phyloP scores from a whole-genome alignment of 805 yeast genomes.

The Ogataea thermomethanolica region DNA sequence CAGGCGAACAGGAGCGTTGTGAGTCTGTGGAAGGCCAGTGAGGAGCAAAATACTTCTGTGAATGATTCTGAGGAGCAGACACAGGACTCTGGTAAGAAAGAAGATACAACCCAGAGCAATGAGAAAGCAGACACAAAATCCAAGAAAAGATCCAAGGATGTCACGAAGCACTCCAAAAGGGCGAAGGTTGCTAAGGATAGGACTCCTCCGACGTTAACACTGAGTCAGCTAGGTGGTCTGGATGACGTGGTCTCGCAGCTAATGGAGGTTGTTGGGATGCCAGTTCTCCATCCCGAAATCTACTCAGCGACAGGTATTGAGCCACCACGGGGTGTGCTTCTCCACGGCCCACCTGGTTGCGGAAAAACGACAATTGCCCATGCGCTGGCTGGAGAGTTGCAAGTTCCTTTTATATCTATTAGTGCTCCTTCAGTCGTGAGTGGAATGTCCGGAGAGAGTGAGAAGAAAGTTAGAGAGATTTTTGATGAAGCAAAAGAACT shows the following conservation, averaged over 20 bases:
- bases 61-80: too few relatives aligned
- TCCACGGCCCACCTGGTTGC: slow-evolving; percentile 99
- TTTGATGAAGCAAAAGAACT: slow-evolving; percentile 86
- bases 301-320: slow-evolving; percentile 85
- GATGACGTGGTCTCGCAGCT: slow-evolving; percentile 80
- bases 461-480: slow-evolving; percentile 86
- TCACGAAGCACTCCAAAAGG: slow-evolving; percentile 23
- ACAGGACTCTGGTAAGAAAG: too few relatives aligned
- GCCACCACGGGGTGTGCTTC: slow-evolving; percentile 89
- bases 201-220: slow-evolving; percentile 63
- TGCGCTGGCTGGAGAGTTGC: slow-evolving; percentile 91
- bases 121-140: slow-evolving; percentile 22
- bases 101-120: background rate
- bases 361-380: slow-evolving; percentile 97
- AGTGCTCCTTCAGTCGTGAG: slow-evolving; percentile 96
- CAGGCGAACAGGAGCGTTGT: slow-evolving; percentile 75
- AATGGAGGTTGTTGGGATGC: slow-evolving; percentile 88
- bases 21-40: slow-evolving; percentile 54
- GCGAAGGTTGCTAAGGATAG: slow-evolving; percentile 49
- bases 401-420: slow-evolving; percentile 85
- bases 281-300: slow-evolving; percentile 90
- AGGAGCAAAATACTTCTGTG: slow-evolving; percentile 4
- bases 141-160: slow-evolving; percentile 48
- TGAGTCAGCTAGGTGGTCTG: slow-evolving; percentile 85
- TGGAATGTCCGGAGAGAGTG: slow-evolving; percentile 99